These are phyloP conservation scores for Neofusicoccum cordaticola DNA, from an alignment of 2,329 filamentous ascomycete species.

Conservation along the genomic window DNA sequence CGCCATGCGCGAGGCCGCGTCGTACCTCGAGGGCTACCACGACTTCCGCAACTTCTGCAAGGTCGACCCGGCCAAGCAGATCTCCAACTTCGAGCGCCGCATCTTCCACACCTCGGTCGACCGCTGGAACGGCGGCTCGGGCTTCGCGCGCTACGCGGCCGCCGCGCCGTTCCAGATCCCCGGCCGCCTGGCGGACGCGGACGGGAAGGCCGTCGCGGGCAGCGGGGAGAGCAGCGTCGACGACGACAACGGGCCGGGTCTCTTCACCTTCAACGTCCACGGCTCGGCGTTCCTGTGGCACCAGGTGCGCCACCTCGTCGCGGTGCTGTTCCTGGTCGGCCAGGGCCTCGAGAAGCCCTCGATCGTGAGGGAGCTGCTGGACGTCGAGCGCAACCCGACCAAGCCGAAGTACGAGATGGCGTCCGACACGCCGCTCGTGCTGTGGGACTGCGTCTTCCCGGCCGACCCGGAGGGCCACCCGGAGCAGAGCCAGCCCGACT, in stretches of 20 bases:
- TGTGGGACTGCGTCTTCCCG: constrained; percentile 95
- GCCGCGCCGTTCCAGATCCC: neutral
- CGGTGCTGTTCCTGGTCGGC: constrained; percentile 85
- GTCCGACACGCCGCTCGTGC: constrained; percentile 80
- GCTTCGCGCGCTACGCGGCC: constrained; percentile 10
- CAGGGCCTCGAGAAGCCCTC: constrained; percentile 78
- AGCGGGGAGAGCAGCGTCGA: constrained; percentile 16
- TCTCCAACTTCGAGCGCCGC: constrained; percentile 74
- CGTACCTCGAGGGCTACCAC: constrained; percentile 75
- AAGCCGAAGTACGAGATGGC: constrained; percentile 89
- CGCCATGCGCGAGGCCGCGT: constrained; percentile 80
- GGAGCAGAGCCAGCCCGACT: constrained; percentile 47
- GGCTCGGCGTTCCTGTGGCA: constrained; percentile 97
- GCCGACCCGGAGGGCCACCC: constrained; percentile 36
- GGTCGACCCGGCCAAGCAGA: constrained; percentile 84
- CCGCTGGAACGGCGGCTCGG: constrained; percentile 13
- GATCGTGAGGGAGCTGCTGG: constrained; percentile 71
- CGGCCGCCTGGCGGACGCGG: constrained; percentile 23
- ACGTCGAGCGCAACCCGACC: constrained; percentile 67
- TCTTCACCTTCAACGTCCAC: constrained; percentile 85
- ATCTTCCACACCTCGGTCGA: constrained; percentile 81
- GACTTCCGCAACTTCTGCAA: constrained; percentile 99
- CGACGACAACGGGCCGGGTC: constrained; percentile 48
- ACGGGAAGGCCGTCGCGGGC: neutral
- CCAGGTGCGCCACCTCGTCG: constrained; percentile 93